These are phyloP conservation scores for Calamus simplicifolius DNA, from an alignment of 176 grass and related monocot species.

Conservation along the genomic window DNA sequence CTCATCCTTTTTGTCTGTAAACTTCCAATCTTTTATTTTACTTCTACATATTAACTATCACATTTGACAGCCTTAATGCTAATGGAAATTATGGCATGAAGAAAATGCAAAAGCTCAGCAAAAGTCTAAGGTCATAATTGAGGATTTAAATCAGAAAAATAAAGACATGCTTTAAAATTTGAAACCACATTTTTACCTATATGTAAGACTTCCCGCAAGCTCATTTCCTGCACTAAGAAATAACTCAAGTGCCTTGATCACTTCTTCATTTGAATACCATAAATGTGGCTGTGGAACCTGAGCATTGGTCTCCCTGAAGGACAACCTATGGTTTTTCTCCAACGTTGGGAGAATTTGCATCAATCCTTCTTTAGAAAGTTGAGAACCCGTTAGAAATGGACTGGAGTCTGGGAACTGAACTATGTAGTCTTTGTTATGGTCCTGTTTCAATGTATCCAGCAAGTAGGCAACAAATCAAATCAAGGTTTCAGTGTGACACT, in stretches of 20 bases:
- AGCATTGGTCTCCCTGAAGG: slow-evolving; percentile 42
- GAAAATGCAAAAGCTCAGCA: too few species aligned
- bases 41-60: too few species aligned
- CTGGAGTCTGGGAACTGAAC: slow-evolving; percentile 78
- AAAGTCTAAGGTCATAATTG: too few species aligned
- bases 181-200: slow-evolving; percentile 37
- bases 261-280: slow-evolving; percentile 81
- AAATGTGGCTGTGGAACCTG: slow-evolving; percentile 64
- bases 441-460: slow-evolving; percentile 32
- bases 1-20: too few species aligned
- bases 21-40: too few species aligned
- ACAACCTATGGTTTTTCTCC: slow-evolving; percentile 35
- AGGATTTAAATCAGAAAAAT: too few species aligned
- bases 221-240: slow-evolving; percentile 55
- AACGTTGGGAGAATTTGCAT: slow-evolving; percentile 24
- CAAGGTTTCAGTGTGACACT: neutral
- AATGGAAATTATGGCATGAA: too few species aligned
- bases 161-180: too few species aligned
- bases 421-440: slow-evolving; percentile 93
- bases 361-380: slow-evolving; percentile 25
- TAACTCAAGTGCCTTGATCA: slow-evolving; percentile 58
- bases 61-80: too few species aligned
- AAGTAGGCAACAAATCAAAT: neutral
- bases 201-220: slow-evolving; percentile 64
- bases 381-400: slow-evolving; percentile 31